A percentile compares a stretch with the other conserved stretches of the same genome.
Conservation (phyloP, 148 eudicot species). For the Rhododendron ferrugineum region DNA sequence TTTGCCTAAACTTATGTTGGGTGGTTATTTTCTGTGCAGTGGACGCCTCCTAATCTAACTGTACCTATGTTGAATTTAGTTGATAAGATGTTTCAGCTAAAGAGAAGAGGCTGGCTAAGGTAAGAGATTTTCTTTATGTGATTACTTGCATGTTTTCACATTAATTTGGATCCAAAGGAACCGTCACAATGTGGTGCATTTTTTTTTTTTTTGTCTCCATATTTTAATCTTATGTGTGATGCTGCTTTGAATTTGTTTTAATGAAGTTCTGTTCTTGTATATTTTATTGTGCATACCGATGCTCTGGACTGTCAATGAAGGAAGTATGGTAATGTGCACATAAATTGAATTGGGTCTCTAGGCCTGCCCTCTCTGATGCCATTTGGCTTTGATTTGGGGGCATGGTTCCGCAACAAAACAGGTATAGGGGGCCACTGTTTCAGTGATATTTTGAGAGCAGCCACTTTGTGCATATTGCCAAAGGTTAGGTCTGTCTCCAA, state of each 20-base stretch:
- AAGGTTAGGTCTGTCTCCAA: no score
- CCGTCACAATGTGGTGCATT: background rate
- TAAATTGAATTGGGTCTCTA: no score
- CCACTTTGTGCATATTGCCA: no score
- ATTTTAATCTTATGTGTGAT: background rate
- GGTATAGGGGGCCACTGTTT: no score
- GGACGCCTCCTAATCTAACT: conserved; percentile 89
- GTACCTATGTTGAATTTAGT: conserved; percentile 88
- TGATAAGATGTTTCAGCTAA: conserved; percentile 91
- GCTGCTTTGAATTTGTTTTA: background rate
- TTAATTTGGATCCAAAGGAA: background rate
- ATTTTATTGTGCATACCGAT: no score
- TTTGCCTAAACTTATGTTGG: background rate
- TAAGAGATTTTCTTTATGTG: conserved; percentile 17
- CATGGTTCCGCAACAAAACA: no score
- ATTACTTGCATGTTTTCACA: background rate
- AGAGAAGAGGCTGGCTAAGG: conserved; percentile 98
- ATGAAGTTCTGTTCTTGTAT: background rate
- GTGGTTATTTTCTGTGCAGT: conserved; percentile 48
- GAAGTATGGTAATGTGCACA: no score
- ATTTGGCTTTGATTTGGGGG: no score
- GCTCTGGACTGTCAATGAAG: no score
- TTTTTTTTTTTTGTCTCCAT: background rate
- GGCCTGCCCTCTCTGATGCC: no score
- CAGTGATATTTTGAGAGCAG: no score